A percentile compares a stretch with the other conserved stretches of the same genome.
phyloP scores from a whole-genome alignment of 2,329 filamentous ascomycete genomes.

The Periconia sp. region DNA sequence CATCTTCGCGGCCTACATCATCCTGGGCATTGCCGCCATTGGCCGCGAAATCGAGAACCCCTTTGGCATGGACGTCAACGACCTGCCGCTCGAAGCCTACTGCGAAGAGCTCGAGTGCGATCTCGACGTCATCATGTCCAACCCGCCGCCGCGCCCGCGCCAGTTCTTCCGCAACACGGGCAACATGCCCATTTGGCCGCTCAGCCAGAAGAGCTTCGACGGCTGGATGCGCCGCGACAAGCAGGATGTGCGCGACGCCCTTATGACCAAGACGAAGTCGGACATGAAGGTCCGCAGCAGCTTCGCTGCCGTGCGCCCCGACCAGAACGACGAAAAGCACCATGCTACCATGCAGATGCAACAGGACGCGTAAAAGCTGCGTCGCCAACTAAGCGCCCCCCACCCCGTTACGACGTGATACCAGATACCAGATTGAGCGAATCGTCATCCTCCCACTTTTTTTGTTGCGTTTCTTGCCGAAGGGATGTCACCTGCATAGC shows the following conservation, averaged over 20 bases:
- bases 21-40: constrained; percentile 77
- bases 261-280: constrained; percentile 50
- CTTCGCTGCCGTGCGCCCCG: constrained; percentile 25
- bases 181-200: constrained; percentile 65
- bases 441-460: no score
- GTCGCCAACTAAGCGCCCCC: not conserved
- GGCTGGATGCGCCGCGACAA: constrained; percentile 46
- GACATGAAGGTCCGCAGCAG: constrained; percentile 43
- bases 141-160: constrained; percentile 56
- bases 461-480: no score
- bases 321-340: constrained; percentile 29
- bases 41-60: constrained; percentile 86
- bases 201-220: constrained; percentile 51
- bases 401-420: not conserved
- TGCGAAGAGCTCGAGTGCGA: constrained; percentile 77
- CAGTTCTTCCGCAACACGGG: constrained; percentile 58
- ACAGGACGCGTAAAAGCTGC: constrained; percentile 6
- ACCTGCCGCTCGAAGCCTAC: constrained; percentile 68
- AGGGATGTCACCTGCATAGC: no score
- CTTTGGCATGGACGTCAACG: constrained; percentile 84
- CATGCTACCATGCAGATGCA: constrained; percentile 20
- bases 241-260: constrained; percentile 51
- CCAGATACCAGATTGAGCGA: constrained; percentile 1
- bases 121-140: constrained; percentile 73
- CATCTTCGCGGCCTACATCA: constrained; percentile 77